phyloP scores from a whole-genome alignment of 768 basidiomycete genomes.

The Phanerodontia chrysosporium region DNA sequence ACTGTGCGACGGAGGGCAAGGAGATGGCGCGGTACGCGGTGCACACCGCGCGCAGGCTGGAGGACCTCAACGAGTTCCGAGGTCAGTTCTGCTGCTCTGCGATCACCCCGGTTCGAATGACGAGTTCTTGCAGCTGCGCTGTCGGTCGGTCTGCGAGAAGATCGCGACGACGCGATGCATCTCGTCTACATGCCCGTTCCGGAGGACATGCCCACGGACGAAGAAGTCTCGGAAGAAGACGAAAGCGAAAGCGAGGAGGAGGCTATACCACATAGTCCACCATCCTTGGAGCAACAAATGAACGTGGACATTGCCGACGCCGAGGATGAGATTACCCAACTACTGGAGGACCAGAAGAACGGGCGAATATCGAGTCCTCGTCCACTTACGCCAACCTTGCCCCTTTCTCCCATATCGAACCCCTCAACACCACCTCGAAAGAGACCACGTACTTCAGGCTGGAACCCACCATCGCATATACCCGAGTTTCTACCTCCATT shows the following conservation, averaged over 20 bases:
- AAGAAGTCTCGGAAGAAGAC: constrained; percentile 29
- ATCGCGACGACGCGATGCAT: constrained; percentile 51
- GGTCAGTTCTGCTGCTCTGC: constrained; percentile 41
- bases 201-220: constrained; percentile 22
- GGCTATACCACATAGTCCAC: not conserved
- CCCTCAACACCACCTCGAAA: constrained; percentile 54
- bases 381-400: constrained; percentile 38
- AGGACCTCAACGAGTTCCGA: constrained; percentile 71
- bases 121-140: constrained; percentile 49
- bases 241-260: constrained; percentile 25
- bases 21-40: constrained; percentile 67
- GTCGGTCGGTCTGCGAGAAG: constrained; percentile 49
- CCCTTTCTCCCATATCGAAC: constrained; percentile 55
- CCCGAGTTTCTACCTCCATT: constrained; percentile 70
- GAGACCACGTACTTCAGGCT: constrained; percentile 49
- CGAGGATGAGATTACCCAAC: not conserved
- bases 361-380: constrained; percentile 13
- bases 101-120: constrained; percentile 21
- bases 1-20: constrained; percentile 58
- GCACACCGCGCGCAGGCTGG: constrained; percentile 58
- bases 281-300: not conserved
- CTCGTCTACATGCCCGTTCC: constrained; percentile 38
- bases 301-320: constrained; percentile 9
- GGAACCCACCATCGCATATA: constrained; percentile 61
- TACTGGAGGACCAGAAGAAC: not conserved